Percentiles rank a stretch among this genome's conserved stretches.
These are phyloP conservation scores for Alternaria conjuncta DNA, from an alignment of 2,329 filamentous ascomycete genomes.

Conservation along the genomic window DNA sequence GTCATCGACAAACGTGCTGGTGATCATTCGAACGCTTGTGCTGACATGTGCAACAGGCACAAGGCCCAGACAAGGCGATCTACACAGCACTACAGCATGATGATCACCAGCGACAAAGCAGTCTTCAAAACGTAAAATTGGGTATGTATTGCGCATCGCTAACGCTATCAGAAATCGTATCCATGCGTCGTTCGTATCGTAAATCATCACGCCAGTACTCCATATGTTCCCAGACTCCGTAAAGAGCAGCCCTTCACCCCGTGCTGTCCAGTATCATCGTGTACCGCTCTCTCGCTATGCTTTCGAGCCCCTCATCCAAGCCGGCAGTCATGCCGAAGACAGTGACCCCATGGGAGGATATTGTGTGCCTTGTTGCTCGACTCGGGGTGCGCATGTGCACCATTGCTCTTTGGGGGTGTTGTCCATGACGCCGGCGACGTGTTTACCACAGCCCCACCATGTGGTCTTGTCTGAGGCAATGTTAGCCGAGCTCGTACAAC, in stretches of 20 bases:
- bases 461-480: conserved; percentile 59
- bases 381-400: conserved; percentile 70
- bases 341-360: conserved; percentile 68
- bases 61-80: neutral
- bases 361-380: conserved; percentile 65
- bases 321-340: conserved; percentile 35
- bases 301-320: conserved; percentile 1
- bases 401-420: conserved; percentile 63
- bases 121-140: neutral
- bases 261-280: neutral
- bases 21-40: neutral
- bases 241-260: neutral
- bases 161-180: neutral
- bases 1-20: neutral
- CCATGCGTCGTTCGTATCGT: neutral
- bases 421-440: conserved; percentile 69
- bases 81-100: neutral
- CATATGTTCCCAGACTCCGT: neutral
- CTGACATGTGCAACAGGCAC: neutral
- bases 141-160: conserved; percentile 6
- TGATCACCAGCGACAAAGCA: neutral
- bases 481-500: conserved; percentile 4
- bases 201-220: conserved; percentile 1
- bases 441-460: conserved; percentile 71
- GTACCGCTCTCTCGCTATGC: neutral